A percentile compares a stretch with the other conserved stretches of the same genome.
phyloP scores from a whole-genome alignment of 2,329 filamentous ascomycete genomes.

The Colletotrichum orbiculare region DNA sequence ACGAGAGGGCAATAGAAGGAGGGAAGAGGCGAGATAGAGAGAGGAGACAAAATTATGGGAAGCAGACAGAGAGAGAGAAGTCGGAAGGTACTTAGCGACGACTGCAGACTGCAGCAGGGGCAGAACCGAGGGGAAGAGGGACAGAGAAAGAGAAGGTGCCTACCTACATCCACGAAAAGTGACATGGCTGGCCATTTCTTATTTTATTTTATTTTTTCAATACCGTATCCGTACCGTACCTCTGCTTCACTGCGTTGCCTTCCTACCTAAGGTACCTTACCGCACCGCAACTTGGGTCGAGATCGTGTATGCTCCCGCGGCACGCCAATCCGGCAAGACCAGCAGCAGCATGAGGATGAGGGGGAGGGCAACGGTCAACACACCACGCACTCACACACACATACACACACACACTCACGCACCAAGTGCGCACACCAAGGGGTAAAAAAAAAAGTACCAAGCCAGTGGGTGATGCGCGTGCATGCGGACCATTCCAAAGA shows the following conservation, averaged over 20 bases:
- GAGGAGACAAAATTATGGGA: background rate
- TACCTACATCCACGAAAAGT: no score
- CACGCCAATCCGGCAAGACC: constrained; percentile 26
- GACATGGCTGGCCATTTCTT: background rate
- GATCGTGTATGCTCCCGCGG: constrained; percentile 27
- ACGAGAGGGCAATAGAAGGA: background rate
- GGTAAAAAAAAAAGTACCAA: background rate
- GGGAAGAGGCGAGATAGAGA: background rate
- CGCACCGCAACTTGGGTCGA: constrained; percentile 19
- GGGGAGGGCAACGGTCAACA: constrained; percentile 3
- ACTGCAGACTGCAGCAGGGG: constrained; percentile 25
- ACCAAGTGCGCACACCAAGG: constrained; percentile 3
- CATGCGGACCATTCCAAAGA: background rate
- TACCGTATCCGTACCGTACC: background rate
- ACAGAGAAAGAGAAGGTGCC: background rate
- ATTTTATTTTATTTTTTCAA: background rate
- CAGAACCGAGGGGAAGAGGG: constrained; percentile 24
- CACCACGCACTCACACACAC: constrained; percentile 1
- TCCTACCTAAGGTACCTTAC: constrained; percentile 27
- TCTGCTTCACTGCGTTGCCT: no score
- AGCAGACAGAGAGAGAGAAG: constrained; percentile 8
- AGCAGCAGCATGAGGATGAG: constrained; percentile 9
- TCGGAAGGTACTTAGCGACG: constrained; percentile 26
- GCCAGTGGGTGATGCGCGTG: constrained; percentile 11
- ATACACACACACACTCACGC: background rate